Conservation (phyloP, 2,329 filamentous ascomycete species). For the Trichoderma afroharzianum region DNA sequence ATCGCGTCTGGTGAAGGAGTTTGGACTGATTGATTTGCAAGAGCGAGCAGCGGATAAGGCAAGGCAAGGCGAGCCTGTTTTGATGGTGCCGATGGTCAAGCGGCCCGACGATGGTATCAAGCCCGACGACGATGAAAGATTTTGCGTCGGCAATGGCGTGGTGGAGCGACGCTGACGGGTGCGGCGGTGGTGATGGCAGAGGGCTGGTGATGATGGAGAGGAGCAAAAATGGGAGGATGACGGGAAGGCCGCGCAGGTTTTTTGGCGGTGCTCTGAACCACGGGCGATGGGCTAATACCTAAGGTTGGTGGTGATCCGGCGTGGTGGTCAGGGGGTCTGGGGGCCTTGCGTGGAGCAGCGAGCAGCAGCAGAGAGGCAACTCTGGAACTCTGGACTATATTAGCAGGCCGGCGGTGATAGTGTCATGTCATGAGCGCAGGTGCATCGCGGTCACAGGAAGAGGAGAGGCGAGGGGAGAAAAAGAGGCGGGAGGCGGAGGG, state of each 20-base stretch:
- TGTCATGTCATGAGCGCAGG: slow-evolving; percentile 18
- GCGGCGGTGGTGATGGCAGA: slow-evolving; percentile 4
- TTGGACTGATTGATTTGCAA: not conserved
- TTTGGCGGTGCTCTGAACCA: slow-evolving; percentile 19
- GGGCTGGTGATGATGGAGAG: slow-evolving; percentile 15
- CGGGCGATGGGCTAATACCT: slow-evolving; percentile 18
- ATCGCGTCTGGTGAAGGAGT: slow-evolving; percentile 23
- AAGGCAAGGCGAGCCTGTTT: not conserved
- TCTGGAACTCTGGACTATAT: slow-evolving; percentile 15
- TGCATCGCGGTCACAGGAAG: slow-evolving; percentile 18
- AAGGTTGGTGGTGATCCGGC: slow-evolving; percentile 25
- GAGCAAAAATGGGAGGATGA: slow-evolving; percentile 17
- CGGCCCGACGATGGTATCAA: not conserved
- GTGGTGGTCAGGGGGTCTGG: slow-evolving; percentile 23
- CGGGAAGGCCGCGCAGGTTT: slow-evolving; percentile 15
- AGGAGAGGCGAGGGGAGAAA: slow-evolving; percentile 23
- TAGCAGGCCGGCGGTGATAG: slow-evolving; percentile 18
- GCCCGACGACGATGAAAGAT: not conserved
- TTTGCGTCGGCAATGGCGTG: slow-evolving; percentile 21
- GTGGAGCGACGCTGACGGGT: slow-evolving; percentile 3
- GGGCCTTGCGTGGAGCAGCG: slow-evolving; percentile 21
- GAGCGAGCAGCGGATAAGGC: not conserved
- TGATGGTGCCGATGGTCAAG: not conserved
- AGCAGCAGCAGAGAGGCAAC: slow-evolving; percentile 20
- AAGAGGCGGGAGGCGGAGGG: slow-evolving; percentile 29